Base-by-base conservation (phyloP, 2,329 filamentous ascomycete genomes). In the Tolypocladium cylindrosporum region DNA sequence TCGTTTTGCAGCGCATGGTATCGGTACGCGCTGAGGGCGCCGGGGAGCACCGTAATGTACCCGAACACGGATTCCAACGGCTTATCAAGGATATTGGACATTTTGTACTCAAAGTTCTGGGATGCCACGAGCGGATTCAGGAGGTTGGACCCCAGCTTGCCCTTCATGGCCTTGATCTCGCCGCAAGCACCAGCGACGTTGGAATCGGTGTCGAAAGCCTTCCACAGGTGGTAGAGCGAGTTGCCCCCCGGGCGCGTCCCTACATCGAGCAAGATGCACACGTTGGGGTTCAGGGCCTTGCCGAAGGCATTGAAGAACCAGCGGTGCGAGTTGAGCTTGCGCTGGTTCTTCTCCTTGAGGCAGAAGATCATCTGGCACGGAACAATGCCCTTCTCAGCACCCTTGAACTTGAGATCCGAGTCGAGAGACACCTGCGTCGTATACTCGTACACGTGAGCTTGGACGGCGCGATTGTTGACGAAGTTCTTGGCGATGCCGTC, bases 271-370 rank as follows among this genome's bases (percentile, higher is more conserved):
- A 99, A 76, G 70, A 99, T 96, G 73, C 94, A 99, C 40, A 99
- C 89, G 64, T 99, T 99, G 0, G 94, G 94, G 64, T 93, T 96
- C 31, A 99, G 79, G 0, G 93, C 89, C 62, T 88, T 86, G 37
- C 94, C 95, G 69, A 99, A 96, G 0, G 94, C 94, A 69, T 99
- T 99, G 79, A 99, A 99, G 77, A 97, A 97, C 94, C 94, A 99
- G 58, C 94, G 86, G 73, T 99, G 94, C 1, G 92, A 97, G 77
- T 99, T 99, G 65, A 99, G 83, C 77, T 99, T 99, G 75, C 96
- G 95, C 69, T 89, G 84, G 71, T 99, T 99, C 77, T 94, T 92
- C 72, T 99, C 94, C 76, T 99, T 99, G 61, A 99, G 77, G 68
- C 95, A 99, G 73, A 99, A 99, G 66, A 99, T 93, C 79, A 99